Evolutionary conservation across 208 protist genomes (phyloP).

Genomic region (Trypanosoma conorhini): DNA sequence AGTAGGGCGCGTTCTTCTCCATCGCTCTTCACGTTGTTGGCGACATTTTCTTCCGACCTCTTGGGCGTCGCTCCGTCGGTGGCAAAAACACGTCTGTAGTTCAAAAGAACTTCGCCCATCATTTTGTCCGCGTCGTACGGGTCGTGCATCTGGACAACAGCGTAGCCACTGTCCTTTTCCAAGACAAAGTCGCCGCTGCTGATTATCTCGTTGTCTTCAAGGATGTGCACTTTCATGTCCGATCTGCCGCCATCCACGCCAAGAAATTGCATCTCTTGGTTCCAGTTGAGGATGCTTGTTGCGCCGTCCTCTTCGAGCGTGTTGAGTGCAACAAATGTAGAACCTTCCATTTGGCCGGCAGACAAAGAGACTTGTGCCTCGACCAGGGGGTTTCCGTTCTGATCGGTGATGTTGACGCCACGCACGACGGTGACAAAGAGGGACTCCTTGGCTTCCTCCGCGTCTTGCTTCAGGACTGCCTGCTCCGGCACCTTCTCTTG

Average conservation of each 20-base stretch:
- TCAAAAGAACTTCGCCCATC: slow-evolving; percentile 73
- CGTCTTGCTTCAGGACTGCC: slow-evolving; percentile 3
- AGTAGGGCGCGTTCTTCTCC: background rate
- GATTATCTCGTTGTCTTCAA: slow-evolving; percentile 57
- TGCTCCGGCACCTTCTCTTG: slow-evolving; percentile 18
- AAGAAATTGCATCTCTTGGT: slow-evolving; percentile 90
- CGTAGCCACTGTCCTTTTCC: slow-evolving; percentile 47
- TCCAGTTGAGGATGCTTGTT: slow-evolving; percentile 70
- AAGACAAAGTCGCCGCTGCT: slow-evolving; percentile 42
- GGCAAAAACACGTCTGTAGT: slow-evolving; percentile 72
- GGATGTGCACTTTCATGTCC: slow-evolving; percentile 57
- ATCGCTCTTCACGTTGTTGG: background rate
- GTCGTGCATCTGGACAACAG: slow-evolving; percentile 71
- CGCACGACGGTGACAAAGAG: slow-evolving; percentile 81
- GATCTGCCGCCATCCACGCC: slow-evolving; percentile 50
- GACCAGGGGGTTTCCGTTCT: slow-evolving; percentile 40
- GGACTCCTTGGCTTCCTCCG: slow-evolving; percentile 40
- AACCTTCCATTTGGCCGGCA: slow-evolving; percentile 75
- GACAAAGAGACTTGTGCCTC: slow-evolving; percentile 60
- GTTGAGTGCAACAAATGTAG: slow-evolving; percentile 55
- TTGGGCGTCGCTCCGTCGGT: background rate
- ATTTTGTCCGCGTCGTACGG: slow-evolving; percentile 33
- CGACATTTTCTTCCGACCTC: background rate
- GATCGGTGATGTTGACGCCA: slow-evolving; percentile 62
- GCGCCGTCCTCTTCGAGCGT: slow-evolving; percentile 37